Conservation (phyloP, 2,329 filamentous ascomycete genomes). For the Onygena corvina region DNA sequence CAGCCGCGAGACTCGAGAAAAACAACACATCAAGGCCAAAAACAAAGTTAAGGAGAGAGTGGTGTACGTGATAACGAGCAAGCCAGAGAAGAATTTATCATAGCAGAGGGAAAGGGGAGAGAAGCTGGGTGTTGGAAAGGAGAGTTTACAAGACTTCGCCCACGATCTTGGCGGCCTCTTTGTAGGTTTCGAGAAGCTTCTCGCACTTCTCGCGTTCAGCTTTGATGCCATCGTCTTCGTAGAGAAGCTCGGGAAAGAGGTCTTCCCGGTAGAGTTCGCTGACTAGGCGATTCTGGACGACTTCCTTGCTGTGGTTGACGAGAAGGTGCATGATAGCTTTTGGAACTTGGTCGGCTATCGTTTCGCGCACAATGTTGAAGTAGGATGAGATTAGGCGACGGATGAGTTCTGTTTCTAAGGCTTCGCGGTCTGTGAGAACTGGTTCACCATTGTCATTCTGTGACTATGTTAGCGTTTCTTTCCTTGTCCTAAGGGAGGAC, state of each 20-base stretch:
- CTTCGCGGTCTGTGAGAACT: constrained; percentile 85
- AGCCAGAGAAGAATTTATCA: not conserved
- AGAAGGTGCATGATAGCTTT: constrained; percentile 98
- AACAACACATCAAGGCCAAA: not conserved
- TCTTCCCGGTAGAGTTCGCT: constrained; percentile 89
- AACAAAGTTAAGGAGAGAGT: not conserved
- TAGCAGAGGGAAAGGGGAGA: constrained; percentile 1
- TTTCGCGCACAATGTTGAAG: constrained; percentile 97
- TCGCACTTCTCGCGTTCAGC: constrained; percentile 98
- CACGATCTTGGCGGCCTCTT: constrained; percentile 95
- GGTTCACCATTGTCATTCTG: constrained; percentile 51
- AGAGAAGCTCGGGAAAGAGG: constrained; percentile 82
- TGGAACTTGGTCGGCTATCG: constrained; percentile 95
- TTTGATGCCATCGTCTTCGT: constrained; percentile 96
- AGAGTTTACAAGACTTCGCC: constrained; percentile 71
- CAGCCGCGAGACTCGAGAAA: not conserved
- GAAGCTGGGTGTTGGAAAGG: not conserved
- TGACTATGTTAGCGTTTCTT: constrained; percentile 17
- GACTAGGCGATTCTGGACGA: constrained; percentile 91
- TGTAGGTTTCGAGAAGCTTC: constrained; percentile 86
- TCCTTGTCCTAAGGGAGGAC: constrained; percentile 17
- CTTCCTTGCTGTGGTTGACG: constrained; percentile 96
- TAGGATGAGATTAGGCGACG: constrained; percentile 93
- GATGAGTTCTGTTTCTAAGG: constrained; percentile 95
- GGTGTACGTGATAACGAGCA: constrained; percentile 1